These are phyloP conservation scores for Centrapalus pauciflorus DNA, from an alignment of 129 eudicot genomes.

Conservation along the genomic window DNA sequence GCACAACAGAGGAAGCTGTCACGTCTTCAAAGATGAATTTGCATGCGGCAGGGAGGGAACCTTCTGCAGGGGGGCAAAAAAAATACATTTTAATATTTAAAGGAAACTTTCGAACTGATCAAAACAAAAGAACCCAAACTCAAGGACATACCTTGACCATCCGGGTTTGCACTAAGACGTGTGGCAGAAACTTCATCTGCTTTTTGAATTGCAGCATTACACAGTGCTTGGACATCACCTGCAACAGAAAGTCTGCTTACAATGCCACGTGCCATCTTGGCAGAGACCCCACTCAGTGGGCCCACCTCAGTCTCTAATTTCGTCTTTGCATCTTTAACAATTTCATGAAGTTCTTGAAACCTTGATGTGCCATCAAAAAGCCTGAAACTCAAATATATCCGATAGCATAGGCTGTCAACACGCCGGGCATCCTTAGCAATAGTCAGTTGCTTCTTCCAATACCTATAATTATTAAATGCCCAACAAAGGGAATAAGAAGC, in stretches of 20 bases:
- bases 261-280: slow-evolving; percentile 62
- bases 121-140: not conserved
- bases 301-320: slow-evolving; percentile 87
- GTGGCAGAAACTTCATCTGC: slow-evolving; percentile 67
- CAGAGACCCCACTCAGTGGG: slow-evolving; percentile 54
- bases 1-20: slow-evolving; percentile 56
- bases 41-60: slow-evolving; percentile 87
- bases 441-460: slow-evolving; percentile 75
- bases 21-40: slow-evolving; percentile 77
- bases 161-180: slow-evolving; percentile 27
- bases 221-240: slow-evolving; percentile 62
- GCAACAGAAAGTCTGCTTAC: slow-evolving; percentile 84
- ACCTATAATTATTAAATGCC: slow-evolving; percentile 33
- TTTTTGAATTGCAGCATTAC: slow-evolving; percentile 63
- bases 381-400: slow-evolving; percentile 67
- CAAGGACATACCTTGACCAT: slow-evolving; percentile 34
- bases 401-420: slow-evolving; percentile 60
- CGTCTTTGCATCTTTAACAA: slow-evolving; percentile 48
- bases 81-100: not conserved
- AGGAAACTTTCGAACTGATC: not conserved
- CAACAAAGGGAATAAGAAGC: not conserved
- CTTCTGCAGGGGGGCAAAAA: slow-evolving; percentile 45
- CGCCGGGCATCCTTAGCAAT: slow-evolving; percentile 74
- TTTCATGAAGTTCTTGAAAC: slow-evolving; percentile 61
- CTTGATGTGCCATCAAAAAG: slow-evolving; percentile 74